Base-by-base conservation (phyloP, 2,329 filamentous ascomycete species). In the Sarocladium brachiariae region DNA sequence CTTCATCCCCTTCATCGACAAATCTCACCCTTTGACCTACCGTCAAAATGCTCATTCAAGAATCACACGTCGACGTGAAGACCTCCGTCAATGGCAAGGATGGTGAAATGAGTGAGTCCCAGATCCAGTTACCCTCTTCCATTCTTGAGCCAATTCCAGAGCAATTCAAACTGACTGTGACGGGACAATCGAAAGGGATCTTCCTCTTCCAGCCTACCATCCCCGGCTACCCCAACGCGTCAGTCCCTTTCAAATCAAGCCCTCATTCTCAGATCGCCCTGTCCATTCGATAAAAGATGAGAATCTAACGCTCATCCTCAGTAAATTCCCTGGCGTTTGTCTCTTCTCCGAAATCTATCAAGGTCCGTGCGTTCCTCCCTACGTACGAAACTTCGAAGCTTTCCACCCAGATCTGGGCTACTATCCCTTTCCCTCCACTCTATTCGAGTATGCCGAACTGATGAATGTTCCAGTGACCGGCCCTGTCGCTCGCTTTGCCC, bases 341-440 rank as follows among this genome's bases (percentile, higher is more conserved):
- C 76, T 96, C 51, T 96, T 95, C 65, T 91, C 86, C 59, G 91
- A 96, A 70, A 96, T 96, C 61, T 96, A 96, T 64, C 91, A 96
- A 83, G 90, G 89, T 90, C 67, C 52, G 62, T 2, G n/a, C n/a
- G n/a, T 51, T 19, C 34, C 33, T 11, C 31, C n/a, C 3, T 23
- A 4, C 47, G 24, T 24, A 46, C 23, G 16, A n/a, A n/a, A n/a
- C n/a, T n/a, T n/a, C n/a, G n/a, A n/a, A n/a, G n/a, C n/a, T n/a
- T n/a, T n/a, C n/a, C n/a, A n/a, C n/a, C n/a, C n/a, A n/a, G n/a
- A n/a, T n/a, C n/a, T n/a, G n/a, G n/a, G n/a, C n/a, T n/a, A n/a
- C n/a, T n/a, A n/a, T n/a, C n/a, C n/a, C n/a, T n/a, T n/a, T n/a
- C n/a, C n/a, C n/a, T n/a, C n/a, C n/a, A n/a, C n/a, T n/a, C n/a